Conservation (phyloP, 2,329 filamentous ascomycete species). For the Spiromastix sp. region DNA sequence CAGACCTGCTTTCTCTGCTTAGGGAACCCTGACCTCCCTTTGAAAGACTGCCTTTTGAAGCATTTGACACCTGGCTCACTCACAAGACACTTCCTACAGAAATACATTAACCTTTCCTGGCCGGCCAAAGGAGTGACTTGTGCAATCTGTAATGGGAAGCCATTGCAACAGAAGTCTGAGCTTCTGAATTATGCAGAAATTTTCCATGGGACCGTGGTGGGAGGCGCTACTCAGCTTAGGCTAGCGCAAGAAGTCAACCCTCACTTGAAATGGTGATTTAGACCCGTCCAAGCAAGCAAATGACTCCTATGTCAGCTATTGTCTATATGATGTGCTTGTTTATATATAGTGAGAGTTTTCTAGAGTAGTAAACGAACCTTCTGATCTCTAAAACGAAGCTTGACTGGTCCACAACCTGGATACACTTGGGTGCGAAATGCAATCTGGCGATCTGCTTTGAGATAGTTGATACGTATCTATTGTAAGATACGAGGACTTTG, state of each 20-base stretch:
- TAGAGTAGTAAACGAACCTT: too few species aligned
- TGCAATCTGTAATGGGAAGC: conserved; percentile 11
- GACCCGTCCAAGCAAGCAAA: too few species aligned
- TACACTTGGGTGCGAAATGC: too few species aligned
- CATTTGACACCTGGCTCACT: conserved; percentile 10
- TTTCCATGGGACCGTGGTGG: conserved; percentile 10
- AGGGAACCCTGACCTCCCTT: conserved; percentile 6
- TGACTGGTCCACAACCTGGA: too few species aligned
- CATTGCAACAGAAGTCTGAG: conserved; percentile 10
- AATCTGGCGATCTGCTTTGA: too few species aligned
- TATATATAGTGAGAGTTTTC: too few species aligned
- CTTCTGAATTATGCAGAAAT: conserved; percentile 13
- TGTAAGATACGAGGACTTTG: too few species aligned
- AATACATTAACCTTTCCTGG: conserved; percentile 13
- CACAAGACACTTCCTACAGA: conserved; percentile 12
- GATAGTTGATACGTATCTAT: too few species aligned
- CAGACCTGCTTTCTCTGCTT: conserved; percentile 13
- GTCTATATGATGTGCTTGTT: too few species aligned
- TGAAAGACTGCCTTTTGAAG: conserved; percentile 5
- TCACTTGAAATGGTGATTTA: too few species aligned
- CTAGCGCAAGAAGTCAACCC: conserved; percentile 9
- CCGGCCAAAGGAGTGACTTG: conserved; percentile 10
- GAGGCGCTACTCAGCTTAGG: conserved; percentile 7
- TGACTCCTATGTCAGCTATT: too few species aligned
- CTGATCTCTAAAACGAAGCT: too few species aligned